Base-by-base conservation (phyloP, 768 basidiomycete species). In the Collybiopsis luxurians region DNA sequence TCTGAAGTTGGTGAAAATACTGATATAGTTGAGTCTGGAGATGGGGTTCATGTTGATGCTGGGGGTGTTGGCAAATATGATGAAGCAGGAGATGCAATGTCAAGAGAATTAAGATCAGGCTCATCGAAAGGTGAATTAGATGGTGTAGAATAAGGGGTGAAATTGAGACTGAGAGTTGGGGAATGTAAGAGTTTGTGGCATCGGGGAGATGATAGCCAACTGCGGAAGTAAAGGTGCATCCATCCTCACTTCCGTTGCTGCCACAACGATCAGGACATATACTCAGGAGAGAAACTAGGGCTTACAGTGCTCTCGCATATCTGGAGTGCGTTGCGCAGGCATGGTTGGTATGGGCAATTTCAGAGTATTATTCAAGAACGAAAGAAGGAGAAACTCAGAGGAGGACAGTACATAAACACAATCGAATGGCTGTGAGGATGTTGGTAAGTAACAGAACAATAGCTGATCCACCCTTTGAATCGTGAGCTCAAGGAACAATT, bases 301-400 rank as follows among this genome's bases (percentile, higher is more conserved):
- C 76, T 66, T 63, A 79, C 79, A 71, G 70, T 72, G 71, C 67
- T 78, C 69, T 61, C 76, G 80, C 76, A 79, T 85, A 77, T 89
- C 85, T 77, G 84, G 86, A 69, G 87, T 89, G 75, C 88, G 87
- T 66, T 83, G 77, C 48, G 86, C 86, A 71, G 88, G 88, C 88
- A 90, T 90, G 79, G 80, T 21, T 71, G 74, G n/a, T n/a, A n/a
- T n/a, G 65, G 66, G n/a, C 26, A n/a, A n/a, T n/a, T n/a, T n/a
- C n/a, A 28, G 31, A 39, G 42, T 61, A 63, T 12, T 28, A 62
- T 62, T 63, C 65, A 60, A 40, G 40, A 36, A 36, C 28, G 40
- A 45, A 45, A 27, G 40, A 62, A 58, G 44, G 54, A 30, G 60
- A 49, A 60, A 48, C 63, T 60, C 60, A 50, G 58, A 62, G 59